phyloP scores from a whole-genome alignment of 2,329 filamentous ascomycete species.

The Colletotrichum godetiae region DNA sequence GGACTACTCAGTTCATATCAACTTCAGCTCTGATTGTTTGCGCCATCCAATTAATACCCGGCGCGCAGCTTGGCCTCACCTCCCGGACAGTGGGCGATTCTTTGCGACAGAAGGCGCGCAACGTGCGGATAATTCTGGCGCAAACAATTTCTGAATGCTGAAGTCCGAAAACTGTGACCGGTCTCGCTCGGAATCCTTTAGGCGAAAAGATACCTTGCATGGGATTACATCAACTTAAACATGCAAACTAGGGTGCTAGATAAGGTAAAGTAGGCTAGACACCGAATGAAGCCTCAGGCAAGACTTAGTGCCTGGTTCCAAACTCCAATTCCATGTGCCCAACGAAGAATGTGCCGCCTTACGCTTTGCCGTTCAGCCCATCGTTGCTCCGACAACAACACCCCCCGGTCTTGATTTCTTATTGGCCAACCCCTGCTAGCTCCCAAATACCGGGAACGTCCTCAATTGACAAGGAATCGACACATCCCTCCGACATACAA shows the following conservation, averaged over 20 bases:
- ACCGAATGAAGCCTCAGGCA: conserved; percentile 14
- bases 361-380: conserved; percentile 8
- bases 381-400: conserved; percentile 42
- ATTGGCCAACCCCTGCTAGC: conserved; percentile 36
- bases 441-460: conserved; percentile 36
- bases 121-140: too few relatives aligned
- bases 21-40: neutral
- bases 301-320: neutral
- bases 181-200: neutral
- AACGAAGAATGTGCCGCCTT: conserved; percentile 23
- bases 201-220: neutral
- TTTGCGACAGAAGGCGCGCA: neutral
- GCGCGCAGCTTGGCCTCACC: too few relatives aligned
- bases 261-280: too few relatives aligned
- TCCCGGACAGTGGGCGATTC: too few relatives aligned
- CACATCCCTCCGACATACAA: conserved; percentile 33
- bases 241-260: too few relatives aligned
- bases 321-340: conserved; percentile 17
- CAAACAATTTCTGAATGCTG: neutral
- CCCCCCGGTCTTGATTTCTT: neutral
- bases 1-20: neutral
- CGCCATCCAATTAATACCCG: too few relatives aligned
- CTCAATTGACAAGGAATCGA: conserved; percentile 36
- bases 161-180: neutral
- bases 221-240: neutral